Evolutionary conservation across 2,329 filamentous ascomycete genomes (phyloP), one percentile per base, ranked within the genome.

Genomic region (Colletotrichum nymphaeae): DNA sequence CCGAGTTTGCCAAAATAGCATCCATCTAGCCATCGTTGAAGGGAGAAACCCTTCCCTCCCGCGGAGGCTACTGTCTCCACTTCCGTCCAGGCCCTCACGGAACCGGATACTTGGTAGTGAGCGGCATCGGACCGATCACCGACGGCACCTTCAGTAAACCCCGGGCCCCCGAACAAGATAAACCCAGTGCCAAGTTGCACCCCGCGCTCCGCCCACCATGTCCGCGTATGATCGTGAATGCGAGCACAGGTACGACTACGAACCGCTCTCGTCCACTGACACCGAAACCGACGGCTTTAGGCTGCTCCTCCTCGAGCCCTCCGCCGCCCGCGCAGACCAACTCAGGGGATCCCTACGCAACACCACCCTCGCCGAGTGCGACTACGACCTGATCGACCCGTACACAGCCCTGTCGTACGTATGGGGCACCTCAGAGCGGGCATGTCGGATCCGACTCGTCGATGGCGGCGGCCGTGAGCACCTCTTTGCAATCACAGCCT

Each of bases 361-460:
- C 55, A 70, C 28, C 4, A 69, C 59, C 14, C 55, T 73, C 26
- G 16, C 30, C 1, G 66, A 59, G 12, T 60, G 16, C 4, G 60
- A 73, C 5, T 30, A 60, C 11, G 67, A 70, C 46, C 46, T 73
- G 55, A 46, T 70, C 56, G 70, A 73, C 19, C 8, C 8, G 1
- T 66, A 68, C 70, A 71, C 67, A 65, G 78, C 77, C 19, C 63
- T 80, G 42, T 80, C 78, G 1, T 81, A 80, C 64, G 76, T 62
- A 5, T 78, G 78, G 76, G 78, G 77, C 0, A 65, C 70, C 11
- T 56, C 74, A 16, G 58, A 49, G 28, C 58, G 49, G 35, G 64
- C 73, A 19, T 52, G 74, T n/a, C n/a, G 55, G 22, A 77, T 79
- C 7, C 6, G 67, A 3, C 49, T 80, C 12, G 19, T 49, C 19